Evolutionary conservation across 495 filamentous ascomycete species (phyloP).

Genomic region (Chaetomium fimeti): DNA sequence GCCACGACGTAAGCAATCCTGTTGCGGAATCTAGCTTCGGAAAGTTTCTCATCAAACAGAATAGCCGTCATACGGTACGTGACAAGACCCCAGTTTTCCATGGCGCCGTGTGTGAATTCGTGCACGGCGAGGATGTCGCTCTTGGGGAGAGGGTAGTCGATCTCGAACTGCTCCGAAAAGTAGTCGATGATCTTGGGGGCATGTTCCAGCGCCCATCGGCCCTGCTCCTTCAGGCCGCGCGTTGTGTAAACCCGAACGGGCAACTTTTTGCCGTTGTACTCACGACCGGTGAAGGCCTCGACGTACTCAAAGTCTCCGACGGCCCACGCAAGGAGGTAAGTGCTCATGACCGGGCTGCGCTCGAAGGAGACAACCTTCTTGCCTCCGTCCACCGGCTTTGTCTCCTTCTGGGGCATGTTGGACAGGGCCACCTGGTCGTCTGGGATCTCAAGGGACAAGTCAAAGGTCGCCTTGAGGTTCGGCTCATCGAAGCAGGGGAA

Average conservation of each 20-base stretch:
- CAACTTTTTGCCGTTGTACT: constrained; percentile 82
- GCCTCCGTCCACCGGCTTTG: constrained; percentile 58
- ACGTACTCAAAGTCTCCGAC: constrained; percentile 96
- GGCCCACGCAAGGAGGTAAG: constrained; percentile 95
- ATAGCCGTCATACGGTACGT: constrained; percentile 94
- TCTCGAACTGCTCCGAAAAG: constrained; percentile 90
- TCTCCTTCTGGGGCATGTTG: constrained; percentile 85
- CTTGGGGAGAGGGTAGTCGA: constrained; percentile 95
- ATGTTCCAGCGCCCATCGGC: constrained; percentile 78
- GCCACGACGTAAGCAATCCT: constrained; percentile 92
- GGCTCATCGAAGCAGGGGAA: constrained; percentile 99
- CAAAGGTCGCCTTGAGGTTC: constrained; percentile 92
- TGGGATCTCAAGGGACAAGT: constrained; percentile 87
- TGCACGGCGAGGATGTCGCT: constrained; percentile 93
- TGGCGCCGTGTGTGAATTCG: constrained; percentile 70
- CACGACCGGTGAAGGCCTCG: constrained; percentile 80
- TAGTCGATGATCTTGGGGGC: constrained; percentile 88
- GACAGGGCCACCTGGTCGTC: constrained; percentile 81
- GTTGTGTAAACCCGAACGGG: constrained; percentile 98
- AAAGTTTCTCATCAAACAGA: constrained; percentile 86
- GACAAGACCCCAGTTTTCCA: constrained; percentile 91
- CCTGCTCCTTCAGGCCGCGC: constrained; percentile 83
- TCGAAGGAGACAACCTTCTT: constrained; percentile 83
- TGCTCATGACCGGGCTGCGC: constrained; percentile 88
- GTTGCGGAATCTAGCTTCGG: constrained; percentile 83